phyloP scores from a whole-genome alignment of 805 yeast genomes.

The Sungouiella thailandica region DNA sequence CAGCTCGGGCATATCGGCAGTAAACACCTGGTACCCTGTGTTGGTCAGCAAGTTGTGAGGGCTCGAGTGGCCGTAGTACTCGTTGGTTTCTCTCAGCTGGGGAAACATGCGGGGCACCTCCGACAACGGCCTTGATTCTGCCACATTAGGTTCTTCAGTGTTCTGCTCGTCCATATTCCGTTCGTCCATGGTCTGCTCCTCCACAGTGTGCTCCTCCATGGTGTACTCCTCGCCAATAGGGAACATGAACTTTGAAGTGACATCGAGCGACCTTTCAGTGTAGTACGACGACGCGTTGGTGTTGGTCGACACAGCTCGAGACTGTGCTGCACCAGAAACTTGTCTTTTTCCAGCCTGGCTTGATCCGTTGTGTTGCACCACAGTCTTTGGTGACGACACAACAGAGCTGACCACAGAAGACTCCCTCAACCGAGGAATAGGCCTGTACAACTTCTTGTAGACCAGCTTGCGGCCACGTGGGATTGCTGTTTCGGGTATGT shows the following conservation, averaged over 20 bases:
- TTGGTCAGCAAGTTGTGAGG: too few species aligned
- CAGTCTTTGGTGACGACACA: too few species aligned
- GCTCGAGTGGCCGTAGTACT: neutral
- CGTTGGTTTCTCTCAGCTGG: neutral
- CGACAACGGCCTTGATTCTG: neutral
- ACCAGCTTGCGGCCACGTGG: conserved; percentile 22
- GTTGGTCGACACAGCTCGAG: neutral
- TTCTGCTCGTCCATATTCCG: too few species aligned
- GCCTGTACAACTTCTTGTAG: conserved; percentile 18
- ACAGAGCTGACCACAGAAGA: conserved; percentile 6
- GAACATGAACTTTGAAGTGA: conserved; percentile 8
- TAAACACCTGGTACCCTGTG: neutral
- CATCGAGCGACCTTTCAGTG: conserved; percentile 7
- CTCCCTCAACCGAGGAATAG: conserved; percentile 19
- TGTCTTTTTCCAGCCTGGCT: neutral
- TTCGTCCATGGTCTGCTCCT: too few species aligned
- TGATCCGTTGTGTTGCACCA: too few species aligned
- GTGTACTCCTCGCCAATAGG: conserved; percentile 2
- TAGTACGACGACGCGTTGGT: conserved; percentile 9
- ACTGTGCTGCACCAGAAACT: neutral
- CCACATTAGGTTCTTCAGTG: conserved; percentile 1
- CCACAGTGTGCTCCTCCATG: neutral
- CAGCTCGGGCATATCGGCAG: neutral
- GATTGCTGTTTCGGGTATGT: conserved; percentile 16
- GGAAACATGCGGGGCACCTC: neutral